Evolutionary conservation across 345 rosid genomes (phyloP).

Genomic region (Lagerstroemia speciosa): DNA sequence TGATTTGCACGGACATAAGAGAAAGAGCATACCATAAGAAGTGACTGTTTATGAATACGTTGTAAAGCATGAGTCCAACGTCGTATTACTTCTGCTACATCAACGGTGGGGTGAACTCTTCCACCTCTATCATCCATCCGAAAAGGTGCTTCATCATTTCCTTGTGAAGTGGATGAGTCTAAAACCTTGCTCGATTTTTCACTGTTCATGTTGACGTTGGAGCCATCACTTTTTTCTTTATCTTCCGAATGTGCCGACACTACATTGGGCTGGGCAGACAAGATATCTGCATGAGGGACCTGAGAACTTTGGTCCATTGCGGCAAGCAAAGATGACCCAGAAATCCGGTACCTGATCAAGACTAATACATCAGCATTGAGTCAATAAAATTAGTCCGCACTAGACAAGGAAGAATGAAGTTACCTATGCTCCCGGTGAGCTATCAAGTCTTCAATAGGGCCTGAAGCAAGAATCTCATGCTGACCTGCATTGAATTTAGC

Average conservation of each 20-base stretch:
- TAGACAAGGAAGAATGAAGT: constrained; percentile 10
- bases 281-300: constrained; percentile 59
- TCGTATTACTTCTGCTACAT: constrained; percentile 92
- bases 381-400: too few relatives aligned
- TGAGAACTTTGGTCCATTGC: constrained; percentile 99
- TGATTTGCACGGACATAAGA: too few relatives aligned
- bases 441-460: constrained; percentile 96
- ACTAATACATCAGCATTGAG: constrained; percentile 10
- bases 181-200: too few relatives aligned
- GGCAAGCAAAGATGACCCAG: constrained; percentile 87
- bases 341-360: constrained; percentile 81
- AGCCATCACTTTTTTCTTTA: constrained; percentile 60
- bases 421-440: constrained; percentile 99
- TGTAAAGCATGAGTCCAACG: constrained; percentile 99
- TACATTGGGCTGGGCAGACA: constrained; percentile 41
- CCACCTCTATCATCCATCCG: constrained; percentile 86
- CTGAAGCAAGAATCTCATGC: constrained; percentile 98
- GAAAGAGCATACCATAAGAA: constrained; percentile 63
- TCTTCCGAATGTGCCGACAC: constrained; percentile 41
- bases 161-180: constrained; percentile 17
- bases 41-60: constrained; percentile 95
- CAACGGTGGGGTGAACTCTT: constrained; percentile 79
- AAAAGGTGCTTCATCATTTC: constrained; percentile 61
- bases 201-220: neutral
- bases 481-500: constrained; percentile 43